Conservation (phyloP, 805 yeast species). For the Zygotorulaspora chibaensis region DNA sequence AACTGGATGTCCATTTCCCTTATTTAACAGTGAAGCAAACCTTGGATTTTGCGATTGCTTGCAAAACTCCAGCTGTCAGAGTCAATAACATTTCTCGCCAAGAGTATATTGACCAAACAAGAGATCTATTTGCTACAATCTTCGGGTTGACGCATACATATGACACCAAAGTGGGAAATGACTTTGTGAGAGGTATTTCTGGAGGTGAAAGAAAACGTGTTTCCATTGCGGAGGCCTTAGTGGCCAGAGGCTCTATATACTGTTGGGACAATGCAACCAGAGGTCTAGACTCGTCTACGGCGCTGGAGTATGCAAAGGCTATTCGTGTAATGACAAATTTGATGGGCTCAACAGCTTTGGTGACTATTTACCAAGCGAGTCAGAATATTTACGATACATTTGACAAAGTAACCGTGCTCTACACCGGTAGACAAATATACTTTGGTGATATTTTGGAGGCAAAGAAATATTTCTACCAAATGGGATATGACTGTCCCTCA, state of each 20-base stretch:
- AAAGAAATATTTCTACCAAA: constrained; percentile 46
- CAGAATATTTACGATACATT: constrained; percentile 51
- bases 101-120: constrained; percentile 44
- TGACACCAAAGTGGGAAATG: constrained; percentile 53
- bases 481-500: constrained; percentile 56
- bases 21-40: constrained; percentile 73
- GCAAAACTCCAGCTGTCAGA: constrained; percentile 59
- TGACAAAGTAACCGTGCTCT: constrained; percentile 50
- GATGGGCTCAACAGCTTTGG: constrained; percentile 48
- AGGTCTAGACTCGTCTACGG: constrained; percentile 70
- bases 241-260: constrained; percentile 52
- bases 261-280: constrained; percentile 76
- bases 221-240: constrained; percentile 72
- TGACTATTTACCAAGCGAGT: constrained; percentile 60
- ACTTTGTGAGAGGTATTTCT: constrained; percentile 64
- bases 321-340: constrained; percentile 52
- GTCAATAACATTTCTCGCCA: constrained; percentile 44
- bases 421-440: constrained; percentile 52
- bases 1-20: constrained; percentile 71
- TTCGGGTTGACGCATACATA: constrained; percentile 55
- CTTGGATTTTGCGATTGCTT: constrained; percentile 61
- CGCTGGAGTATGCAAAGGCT: constrained; percentile 59
- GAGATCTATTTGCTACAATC: constrained; percentile 37
- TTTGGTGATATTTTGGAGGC: constrained; percentile 50
- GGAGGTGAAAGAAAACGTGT: constrained; percentile 89